Evolutionary conservation across 768 basidiomycete species (phyloP).

Genomic region (Xerocomellus intermedius): DNA sequence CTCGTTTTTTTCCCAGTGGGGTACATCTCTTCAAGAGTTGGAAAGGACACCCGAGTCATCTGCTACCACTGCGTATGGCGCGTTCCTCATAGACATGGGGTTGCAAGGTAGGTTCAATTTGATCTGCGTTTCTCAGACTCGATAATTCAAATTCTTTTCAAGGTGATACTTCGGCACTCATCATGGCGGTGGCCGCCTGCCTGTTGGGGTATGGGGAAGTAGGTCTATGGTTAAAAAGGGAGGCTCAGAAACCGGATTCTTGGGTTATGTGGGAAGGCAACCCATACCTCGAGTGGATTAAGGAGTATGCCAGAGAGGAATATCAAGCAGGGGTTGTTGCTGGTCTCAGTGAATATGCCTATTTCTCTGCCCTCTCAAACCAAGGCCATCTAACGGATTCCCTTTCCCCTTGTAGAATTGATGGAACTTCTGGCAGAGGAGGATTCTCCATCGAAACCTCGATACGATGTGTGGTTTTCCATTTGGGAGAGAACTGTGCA

Average conservation of each 20-base stretch:
- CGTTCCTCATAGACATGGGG: constrained; percentile 4
- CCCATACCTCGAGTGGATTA: neutral
- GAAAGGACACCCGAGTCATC: constrained; percentile 2
- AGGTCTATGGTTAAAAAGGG: neutral
- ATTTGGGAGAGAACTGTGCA: constrained; percentile 4
- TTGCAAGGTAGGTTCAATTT: neutral
- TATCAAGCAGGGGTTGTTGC: neutral
- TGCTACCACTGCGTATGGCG: constrained; percentile 4
- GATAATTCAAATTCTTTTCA: neutral
- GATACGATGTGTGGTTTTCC: constrained; percentile 2
- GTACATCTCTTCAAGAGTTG: neutral
- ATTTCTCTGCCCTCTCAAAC: neutral
- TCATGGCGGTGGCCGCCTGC: constrained; percentile 3
- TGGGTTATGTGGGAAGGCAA: constrained; percentile 5
- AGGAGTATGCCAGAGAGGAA: neutral
- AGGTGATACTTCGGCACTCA: constrained; percentile 1
- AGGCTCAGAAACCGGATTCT: constrained; percentile 1
- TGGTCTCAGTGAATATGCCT: neutral
- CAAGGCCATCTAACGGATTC: neutral
- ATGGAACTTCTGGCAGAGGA: neutral
- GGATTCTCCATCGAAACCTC: neutral
- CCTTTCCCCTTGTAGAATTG: neutral
- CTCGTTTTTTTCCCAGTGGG: neutral
- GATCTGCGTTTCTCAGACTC: neutral
- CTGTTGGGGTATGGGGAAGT: constrained; percentile 1